A percentile compares a stretch with the other conserved stretches of the same genome.
phyloP scores from a whole-genome alignment of 2,329 filamentous ascomycete genomes.

The Pseudofabraea citricarpa region DNA sequence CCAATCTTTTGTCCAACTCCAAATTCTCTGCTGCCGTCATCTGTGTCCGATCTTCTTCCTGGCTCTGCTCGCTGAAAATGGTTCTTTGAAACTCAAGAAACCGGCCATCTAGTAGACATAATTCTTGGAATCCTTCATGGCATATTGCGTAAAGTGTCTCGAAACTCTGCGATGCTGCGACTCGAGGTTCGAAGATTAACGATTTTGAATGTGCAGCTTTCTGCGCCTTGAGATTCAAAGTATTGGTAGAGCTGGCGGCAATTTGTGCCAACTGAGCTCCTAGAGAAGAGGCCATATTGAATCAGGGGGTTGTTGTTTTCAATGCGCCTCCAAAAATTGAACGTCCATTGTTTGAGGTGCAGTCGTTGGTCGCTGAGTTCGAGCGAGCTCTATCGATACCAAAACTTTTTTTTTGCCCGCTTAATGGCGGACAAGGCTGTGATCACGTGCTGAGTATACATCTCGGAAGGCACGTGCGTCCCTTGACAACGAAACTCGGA shows the following conservation, averaged over 20 bases:
- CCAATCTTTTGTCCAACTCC: conserved; percentile 71
- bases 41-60: conserved; percentile 78
- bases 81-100: conserved; percentile 71
- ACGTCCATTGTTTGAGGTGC: too few species aligned
- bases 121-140: conserved; percentile 81
- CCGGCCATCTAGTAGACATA: conserved; percentile 79
- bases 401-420: neutral
- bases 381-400: neutral
- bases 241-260: conserved; percentile 81
- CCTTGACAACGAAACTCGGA: too few species aligned
- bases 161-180: conserved; percentile 84
- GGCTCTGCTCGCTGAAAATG: conserved; percentile 92
- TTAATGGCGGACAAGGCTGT: neutral
- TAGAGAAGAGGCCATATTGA: conserved; percentile 73
- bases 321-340: too few species aligned
- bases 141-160: conserved; percentile 85
- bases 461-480: too few species aligned
- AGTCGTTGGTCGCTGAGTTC: too few species aligned
- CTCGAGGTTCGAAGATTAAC: conserved; percentile 81
- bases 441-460: neutral
- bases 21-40: conserved; percentile 79
- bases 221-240: conserved; percentile 89
- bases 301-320: neutral
- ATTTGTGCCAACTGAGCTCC: conserved; percentile 93
- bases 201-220: conserved; percentile 91